Base-by-base conservation (phyloP, 2,329 filamentous ascomycete species). In the Penicillium sp. region DNA sequence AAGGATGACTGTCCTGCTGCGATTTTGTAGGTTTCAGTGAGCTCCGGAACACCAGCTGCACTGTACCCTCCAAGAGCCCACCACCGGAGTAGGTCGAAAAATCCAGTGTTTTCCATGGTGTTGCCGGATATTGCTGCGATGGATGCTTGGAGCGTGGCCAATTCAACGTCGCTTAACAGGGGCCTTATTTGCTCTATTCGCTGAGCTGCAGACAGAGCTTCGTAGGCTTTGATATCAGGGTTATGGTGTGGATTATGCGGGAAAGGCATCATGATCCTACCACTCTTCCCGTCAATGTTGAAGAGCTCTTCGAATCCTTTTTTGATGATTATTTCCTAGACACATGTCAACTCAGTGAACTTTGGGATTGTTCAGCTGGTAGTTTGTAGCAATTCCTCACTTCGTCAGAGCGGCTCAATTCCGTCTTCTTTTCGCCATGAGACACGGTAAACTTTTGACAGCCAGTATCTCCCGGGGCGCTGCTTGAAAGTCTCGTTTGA, bases 41-140 rank as follows among this genome's bases (percentile, higher is more conserved):
- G 13, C 10, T 30, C 46, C 21, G 20, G 26, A 13, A 49, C 24
- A 8, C 40, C 39, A 8, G 30, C 15, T 20, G n/a, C 30, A 36
- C 34, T 49, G 15, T 43, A 49, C 13, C 40, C 32, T 15, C 39
- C 36, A 17, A 49, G 40, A 6, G 46, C 46, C 46, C 46, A 49
- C 46, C 46, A 49, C 4, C 46, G 37, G 20, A 49, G 18, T 7
- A 49, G 27, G 20, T 49, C 46, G 23, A 49, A 49, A 20, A 49
- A 36, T 3, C 36, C 39, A 9, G 46, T 40, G 7, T 49, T 40
- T 30, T 49, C 39, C 46, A 30, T 42, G 17, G 39, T 49, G 3
- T 30, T 40, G 2, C 46, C 46, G 12, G 39, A 40, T 10, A 40
- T 49, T 20, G 40, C 40, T 6, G 39, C 30, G 1, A 49, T 30